Evolutionary conservation across 225 moss, liverwort and hornwort species (phyloP), one percentile per base, ranked within the genome.

Genomic region (Bryum argenteum): DNA sequence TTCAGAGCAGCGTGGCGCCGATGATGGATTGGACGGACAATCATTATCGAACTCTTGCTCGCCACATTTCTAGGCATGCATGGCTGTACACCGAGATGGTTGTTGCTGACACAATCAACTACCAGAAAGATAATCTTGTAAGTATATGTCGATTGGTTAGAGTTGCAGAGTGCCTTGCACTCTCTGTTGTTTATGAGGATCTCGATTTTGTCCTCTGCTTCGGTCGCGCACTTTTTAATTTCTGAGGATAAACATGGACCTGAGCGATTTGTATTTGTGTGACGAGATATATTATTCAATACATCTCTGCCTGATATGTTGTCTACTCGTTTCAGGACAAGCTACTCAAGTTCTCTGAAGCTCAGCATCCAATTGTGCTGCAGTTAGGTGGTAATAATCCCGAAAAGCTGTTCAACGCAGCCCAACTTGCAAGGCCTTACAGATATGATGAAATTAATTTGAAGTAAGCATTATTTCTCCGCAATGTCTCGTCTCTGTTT

Each of bases 21-120:
- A 98, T 98, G 98, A 98, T 98, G 98, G 98, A 98, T 77, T 94
- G 98, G 94, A 98, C 98, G 51, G 94, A 98, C 75, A 94, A 92
- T 48, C 92, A 94, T 72, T 98, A 85, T 53, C 94, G 98, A 48
- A 94, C 98, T 40, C 82, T 98, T 58, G 98, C 98, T 47, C 98
- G 98, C n/a, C 85, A 92, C 56, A 87, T 98, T 72, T 94, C 94
- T 33, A 89, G 88, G 70, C 84, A 87, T 67, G 84, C 94, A 54
- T 98, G 98, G 98, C 85, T 98, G 14, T 98, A 98, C 83, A 98
- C 98, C 10, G 98, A 98, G 81, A 98, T 98, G 98, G 89, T 98
- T 63, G 98, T 98, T 40, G 92, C 91, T 24, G 98, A 98, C 58
- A 94, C 94, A 38, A 92, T 98, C 71, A 91, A 88, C 61, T 83